Evolutionary conservation across 208 protist species (phyloP).

Genomic region (Phytomonas sp.): DNA sequence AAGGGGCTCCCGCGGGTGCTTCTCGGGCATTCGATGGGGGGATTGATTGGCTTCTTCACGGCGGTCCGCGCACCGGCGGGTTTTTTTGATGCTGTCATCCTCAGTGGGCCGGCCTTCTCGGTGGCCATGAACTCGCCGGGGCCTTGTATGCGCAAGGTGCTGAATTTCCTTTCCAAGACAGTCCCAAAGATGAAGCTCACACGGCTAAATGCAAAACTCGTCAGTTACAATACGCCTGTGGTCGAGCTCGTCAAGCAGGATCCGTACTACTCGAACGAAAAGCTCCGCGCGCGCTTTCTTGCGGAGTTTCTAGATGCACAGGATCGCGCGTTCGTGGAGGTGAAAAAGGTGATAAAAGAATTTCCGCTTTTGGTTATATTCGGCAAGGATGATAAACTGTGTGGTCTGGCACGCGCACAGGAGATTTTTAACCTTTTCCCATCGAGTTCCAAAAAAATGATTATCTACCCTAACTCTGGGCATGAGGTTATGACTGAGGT

Average conservation of each 20-base stretch:
- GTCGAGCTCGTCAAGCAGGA: conserved; percentile 53
- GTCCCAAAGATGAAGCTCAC: conserved; percentile 41
- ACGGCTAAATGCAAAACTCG: conserved; percentile 16
- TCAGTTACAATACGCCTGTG: conserved; percentile 41
- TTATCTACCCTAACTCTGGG: conserved; percentile 25
- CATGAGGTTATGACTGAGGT: conserved; percentile 71
- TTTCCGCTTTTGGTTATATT: conserved; percentile 67
- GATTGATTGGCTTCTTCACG: conserved; percentile 47
- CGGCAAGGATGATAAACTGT: conserved; percentile 44
- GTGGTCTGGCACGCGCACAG: conserved; percentile 21
- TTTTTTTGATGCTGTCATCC: conserved; percentile 31
- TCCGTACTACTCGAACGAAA: conserved; percentile 30
- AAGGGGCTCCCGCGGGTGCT: conserved; percentile 36
- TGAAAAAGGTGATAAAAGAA: conserved; percentile 8
- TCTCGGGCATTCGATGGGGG: conserved; percentile 76
- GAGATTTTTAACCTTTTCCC: conserved; percentile 29
- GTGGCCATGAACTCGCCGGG: neutral
- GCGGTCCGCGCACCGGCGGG: conserved; percentile 28
- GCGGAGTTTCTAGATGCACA: conserved; percentile 40
- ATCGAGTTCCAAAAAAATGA: conserved; percentile 43
- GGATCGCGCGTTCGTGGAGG: conserved; percentile 20
- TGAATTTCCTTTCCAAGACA: conserved; percentile 19
- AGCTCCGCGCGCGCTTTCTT: conserved; percentile 36
- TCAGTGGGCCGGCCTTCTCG: conserved; percentile 49
- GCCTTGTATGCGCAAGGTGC: conserved; percentile 16